Evolutionary conservation across 768 basidiomycete genomes (phyloP).

Genomic region (Boletus eberwhitei): DNA sequence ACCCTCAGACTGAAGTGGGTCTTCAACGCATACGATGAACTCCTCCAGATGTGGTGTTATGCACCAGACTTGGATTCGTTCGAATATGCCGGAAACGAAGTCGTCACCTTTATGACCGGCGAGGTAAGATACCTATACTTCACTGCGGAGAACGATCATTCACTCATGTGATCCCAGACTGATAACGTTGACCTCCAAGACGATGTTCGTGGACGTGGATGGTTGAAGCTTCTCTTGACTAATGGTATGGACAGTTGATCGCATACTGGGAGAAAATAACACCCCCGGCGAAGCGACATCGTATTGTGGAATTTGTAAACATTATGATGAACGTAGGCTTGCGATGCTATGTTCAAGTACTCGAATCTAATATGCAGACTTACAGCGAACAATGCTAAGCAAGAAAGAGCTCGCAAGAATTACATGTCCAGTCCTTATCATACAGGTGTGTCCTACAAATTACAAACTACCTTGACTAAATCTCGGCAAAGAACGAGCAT

Average conservation of each 20-base stretch:
- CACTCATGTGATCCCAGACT: slow-evolving; percentile 9
- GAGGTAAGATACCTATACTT: slow-evolving; percentile 40
- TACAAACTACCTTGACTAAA: not conserved
- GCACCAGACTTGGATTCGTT: slow-evolving; percentile 64
- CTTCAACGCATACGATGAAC: slow-evolving; percentile 60
- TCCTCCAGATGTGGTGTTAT: slow-evolving; percentile 59
- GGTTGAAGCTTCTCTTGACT: slow-evolving; percentile 1
- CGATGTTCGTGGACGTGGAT: slow-evolving; percentile 44
- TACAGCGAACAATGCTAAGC: slow-evolving; percentile 54
- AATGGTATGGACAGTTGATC: slow-evolving; percentile 47
- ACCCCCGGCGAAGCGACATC: slow-evolving; percentile 52
- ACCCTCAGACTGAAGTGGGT: slow-evolving; percentile 51
- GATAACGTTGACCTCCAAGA: slow-evolving; percentile 55
- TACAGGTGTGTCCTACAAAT: slow-evolving; percentile 48
- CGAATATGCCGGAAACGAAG: slow-evolving; percentile 63
- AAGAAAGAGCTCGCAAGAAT: slow-evolving; percentile 49
- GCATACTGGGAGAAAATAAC: slow-evolving; percentile 57
- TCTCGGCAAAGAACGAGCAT: slow-evolving; percentile 50
- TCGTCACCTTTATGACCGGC: slow-evolving; percentile 52
- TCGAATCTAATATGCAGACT: not conserved
- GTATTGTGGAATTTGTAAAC: slow-evolving; percentile 51
- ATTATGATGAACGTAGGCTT: slow-evolving; percentile 57
- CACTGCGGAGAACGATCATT: not conserved
- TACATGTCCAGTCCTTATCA: slow-evolving; percentile 61
- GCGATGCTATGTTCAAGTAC: not conserved